These are phyloP conservation scores for Monascus ruber DNA, from an alignment of 2,329 filamentous ascomycete genomes.

Conservation along the genomic window DNA sequence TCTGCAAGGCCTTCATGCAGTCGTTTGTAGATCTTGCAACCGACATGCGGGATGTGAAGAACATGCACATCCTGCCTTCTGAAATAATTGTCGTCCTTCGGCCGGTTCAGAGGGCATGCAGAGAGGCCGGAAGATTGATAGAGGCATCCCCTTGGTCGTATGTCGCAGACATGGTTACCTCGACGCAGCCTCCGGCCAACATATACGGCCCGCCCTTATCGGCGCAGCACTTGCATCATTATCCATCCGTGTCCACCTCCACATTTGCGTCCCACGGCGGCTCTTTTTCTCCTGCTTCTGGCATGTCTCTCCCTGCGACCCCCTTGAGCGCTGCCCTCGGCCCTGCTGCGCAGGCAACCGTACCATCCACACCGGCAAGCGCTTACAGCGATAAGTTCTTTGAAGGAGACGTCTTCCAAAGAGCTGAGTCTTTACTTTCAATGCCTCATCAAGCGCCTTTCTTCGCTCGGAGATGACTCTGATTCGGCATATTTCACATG, in stretches of 20 bases:
- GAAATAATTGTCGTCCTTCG: constrained; percentile 65
- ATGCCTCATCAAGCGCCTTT: constrained; percentile 33
- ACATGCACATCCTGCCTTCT: constrained; percentile 40
- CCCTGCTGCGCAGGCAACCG: constrained; percentile 79
- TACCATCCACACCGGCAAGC: constrained; percentile 51
- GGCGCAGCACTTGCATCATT: constrained; percentile 19
- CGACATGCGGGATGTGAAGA: constrained; percentile 35
- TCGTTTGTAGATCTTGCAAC: constrained; percentile 37
- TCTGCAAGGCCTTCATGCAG: constrained; percentile 53
- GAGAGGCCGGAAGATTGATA: constrained; percentile 67
- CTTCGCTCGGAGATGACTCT: constrained; percentile 25
- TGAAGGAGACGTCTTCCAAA: constrained; percentile 38
- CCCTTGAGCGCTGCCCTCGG: constrained; percentile 82
- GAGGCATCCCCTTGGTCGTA: constrained; percentile 53
- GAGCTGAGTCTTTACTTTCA: constrained; percentile 37
- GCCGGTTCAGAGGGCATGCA: constrained; percentile 71
- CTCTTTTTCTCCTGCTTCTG: constrained; percentile 20
- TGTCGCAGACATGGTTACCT: constrained; percentile 34
- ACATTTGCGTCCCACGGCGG: constrained; percentile 10
- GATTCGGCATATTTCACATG: no score
- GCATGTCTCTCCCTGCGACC: constrained; percentile 62
- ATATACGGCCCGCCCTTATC: constrained; percentile 28
- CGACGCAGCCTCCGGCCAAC: constrained; percentile 16
- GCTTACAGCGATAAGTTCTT: constrained; percentile 39
- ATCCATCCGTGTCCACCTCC: constrained; percentile 17